Evolutionary conservation across 805 yeast genomes (phyloP), one percentile per base, ranked within the genome.

Genomic region (Candida sonorensis): DNA sequence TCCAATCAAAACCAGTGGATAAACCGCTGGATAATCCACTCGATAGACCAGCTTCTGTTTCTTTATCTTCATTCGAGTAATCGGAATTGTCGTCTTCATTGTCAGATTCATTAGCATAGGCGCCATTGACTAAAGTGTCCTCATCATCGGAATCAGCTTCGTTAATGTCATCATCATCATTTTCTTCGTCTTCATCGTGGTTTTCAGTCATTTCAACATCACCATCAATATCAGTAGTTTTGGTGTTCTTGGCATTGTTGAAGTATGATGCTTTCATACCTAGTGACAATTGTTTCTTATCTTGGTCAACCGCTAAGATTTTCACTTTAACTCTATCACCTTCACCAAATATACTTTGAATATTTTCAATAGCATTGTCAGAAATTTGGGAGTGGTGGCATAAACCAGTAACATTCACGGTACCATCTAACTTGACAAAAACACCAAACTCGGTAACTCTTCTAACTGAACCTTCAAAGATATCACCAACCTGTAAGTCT

Each of bases 221-320:
- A 4, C 40, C 42, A 11, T 46, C 46, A 8, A 36, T 45, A 18
- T 46, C 59, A 3, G 42, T 55, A 30, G 46, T 42, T n/a, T 42
- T 54, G 19, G 30, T 42, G 18, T n/a, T n/a, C n/a, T n/a, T n/a
- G n/a, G n/a, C n/a, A n/a, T n/a, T n/a, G 7, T 43, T 34, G 55
- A 90, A 92, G 59, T 81, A 86, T 3, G 95, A 83, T 3, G 97
- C 97, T 64, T 87, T 90, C 88, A 90, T 79, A 42, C 97, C 96
- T 40, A 90, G 69, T 1, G 95, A 78, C 14, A 90, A 51, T 51
- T 82, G 88, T 39, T 78, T 79, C 66, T 81, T 86, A 9, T 65
- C 75, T 2, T 45, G 35, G 48, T 82, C 78, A 20, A 80, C 64
- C 19, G 66, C 70, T 45, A 88, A 64, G 23, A 90, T 67, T 61